Evolutionary conservation across 2,329 filamentous ascomycete species (phyloP).

Genomic region (Fusarium decemcellulare): DNA sequence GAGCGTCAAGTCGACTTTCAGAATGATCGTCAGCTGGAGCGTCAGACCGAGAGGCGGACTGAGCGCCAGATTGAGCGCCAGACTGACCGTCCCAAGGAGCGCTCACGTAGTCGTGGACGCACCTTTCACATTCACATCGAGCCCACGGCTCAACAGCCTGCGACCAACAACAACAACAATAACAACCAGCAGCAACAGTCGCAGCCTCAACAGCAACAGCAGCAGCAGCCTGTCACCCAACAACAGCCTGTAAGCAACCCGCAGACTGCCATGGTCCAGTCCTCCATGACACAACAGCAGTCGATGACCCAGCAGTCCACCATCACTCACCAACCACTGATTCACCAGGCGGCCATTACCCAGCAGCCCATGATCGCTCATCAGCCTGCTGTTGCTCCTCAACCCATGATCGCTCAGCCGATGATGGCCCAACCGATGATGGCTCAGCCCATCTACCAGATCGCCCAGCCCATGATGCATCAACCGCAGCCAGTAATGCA

Average conservation of each 20-base stretch:
- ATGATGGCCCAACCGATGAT: constrained; percentile 25
- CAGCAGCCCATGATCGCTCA: constrained; percentile 30
- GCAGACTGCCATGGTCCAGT: constrained; percentile 29
- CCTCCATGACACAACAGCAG: constrained; percentile 24
- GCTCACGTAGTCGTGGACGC: constrained; percentile 45
- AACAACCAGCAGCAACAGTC: constrained; percentile 12
- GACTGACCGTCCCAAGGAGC: constrained; percentile 36
- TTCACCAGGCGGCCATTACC: constrained; percentile 32
- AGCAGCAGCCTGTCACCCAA: constrained; percentile 22
- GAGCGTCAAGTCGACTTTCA: constrained; percentile 34
- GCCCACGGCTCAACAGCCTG: constrained; percentile 34
- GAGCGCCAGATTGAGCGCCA: constrained; percentile 20
- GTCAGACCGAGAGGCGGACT: constrained; percentile 19
- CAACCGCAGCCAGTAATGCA: constrained; percentile 27
- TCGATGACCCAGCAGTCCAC: constrained; percentile 24
- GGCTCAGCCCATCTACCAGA: neutral
- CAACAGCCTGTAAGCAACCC: constrained; percentile 13
- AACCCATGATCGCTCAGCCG: constrained; percentile 35
- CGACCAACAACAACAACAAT: constrained; percentile 10
- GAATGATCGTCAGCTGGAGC: constrained; percentile 1
- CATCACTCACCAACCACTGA: constrained; percentile 30
- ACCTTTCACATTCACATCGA: constrained; percentile 49
- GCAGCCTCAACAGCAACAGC: constrained; percentile 21
- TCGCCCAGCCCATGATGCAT: constrained; percentile 16
- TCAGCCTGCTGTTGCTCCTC: constrained; percentile 35